Evolutionary conservation across 2,329 filamentous ascomycete species (phyloP).

Genomic region (Aotearoamyces nothofagi): DNA sequence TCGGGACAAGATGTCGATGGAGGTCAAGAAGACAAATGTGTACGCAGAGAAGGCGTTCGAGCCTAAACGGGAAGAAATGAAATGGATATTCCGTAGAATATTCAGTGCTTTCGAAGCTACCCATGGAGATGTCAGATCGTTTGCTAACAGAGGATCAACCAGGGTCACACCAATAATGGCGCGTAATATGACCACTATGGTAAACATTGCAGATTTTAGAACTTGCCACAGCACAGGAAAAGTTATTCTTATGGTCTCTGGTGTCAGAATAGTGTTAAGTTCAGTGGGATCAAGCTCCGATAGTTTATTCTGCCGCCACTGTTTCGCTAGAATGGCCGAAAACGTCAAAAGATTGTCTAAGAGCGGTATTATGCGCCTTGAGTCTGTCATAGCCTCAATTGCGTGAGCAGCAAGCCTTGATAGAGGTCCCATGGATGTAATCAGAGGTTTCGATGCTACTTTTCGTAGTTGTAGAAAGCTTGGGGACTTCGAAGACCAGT

Average conservation of each 20-base stretch:
- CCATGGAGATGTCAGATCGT: slow-evolving; percentile 33
- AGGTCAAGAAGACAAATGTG: slow-evolving; percentile 51
- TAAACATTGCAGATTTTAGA: slow-evolving; percentile 48
- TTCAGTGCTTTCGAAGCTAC: slow-evolving; percentile 46
- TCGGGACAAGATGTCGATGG: slow-evolving; percentile 51
- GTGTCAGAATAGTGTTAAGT: slow-evolving; percentile 39
- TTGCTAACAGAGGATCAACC: slow-evolving; percentile 36
- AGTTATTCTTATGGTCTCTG: slow-evolving; percentile 40
- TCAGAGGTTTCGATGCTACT: slow-evolving; percentile 39
- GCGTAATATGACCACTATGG: slow-evolving; percentile 43
- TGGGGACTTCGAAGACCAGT: slow-evolving; percentile 39
- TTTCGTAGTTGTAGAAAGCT: slow-evolving; percentile 40
- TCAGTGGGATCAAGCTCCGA: slow-evolving; percentile 49
- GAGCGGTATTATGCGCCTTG: slow-evolving; percentile 23
- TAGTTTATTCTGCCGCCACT: slow-evolving; percentile 55
- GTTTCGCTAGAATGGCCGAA: slow-evolving; percentile 30
- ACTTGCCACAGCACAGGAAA: slow-evolving; percentile 49
- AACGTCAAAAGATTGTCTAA: slow-evolving; percentile 37
- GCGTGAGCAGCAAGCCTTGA: slow-evolving; percentile 47
- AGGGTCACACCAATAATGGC: slow-evolving; percentile 42
- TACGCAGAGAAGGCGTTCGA: slow-evolving; percentile 52
- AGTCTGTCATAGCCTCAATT: slow-evolving; percentile 37
- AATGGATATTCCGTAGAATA: slow-evolving; percentile 50
- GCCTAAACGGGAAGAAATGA: slow-evolving; percentile 51
- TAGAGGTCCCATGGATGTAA: slow-evolving; percentile 44